Evolutionary conservation across 805 yeast species (phyloP), one percentile per base, ranked within the genome.

Genomic region (Metschnikowia similis): DNA sequence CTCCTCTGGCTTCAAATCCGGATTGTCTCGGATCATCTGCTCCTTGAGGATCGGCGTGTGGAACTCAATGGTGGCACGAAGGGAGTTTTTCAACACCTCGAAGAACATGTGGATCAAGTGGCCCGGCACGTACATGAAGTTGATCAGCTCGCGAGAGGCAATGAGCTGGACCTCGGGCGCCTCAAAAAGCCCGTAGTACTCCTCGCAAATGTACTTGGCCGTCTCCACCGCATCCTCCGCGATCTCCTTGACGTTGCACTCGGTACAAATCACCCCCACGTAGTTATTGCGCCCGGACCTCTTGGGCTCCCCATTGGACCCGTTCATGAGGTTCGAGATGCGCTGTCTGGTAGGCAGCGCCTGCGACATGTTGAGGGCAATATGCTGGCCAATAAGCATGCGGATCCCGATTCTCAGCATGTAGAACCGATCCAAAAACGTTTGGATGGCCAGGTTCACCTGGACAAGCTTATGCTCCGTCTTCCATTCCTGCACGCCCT

Each of bases 331-430:
- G n/a, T 61, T 59, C 11, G 64, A 59, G 39, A 73, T 61, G 37
- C 73, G 62, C 49, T 67, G 70, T 51, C 69, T 67, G 2, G 76
- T 66, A 21, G 74, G 72, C 45, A 69, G 68, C 16, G 69, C 69
- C 58, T 85, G 86, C 43, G 85, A 83, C 74, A 80, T 79, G 69
- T 83, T 84, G 46, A 89, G 76, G 1, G 96, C 92, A 56, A 89
- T 85, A 60, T 89, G 96, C 70, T 89, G 97, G n/a, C 96, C 97
- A 61, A 89, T 87, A 37, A 89, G 77, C 95, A 90, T 90, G 56
- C 97, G 78, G 53, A 90, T 90, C 2, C 97, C 97, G 54, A 90
- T 90, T 51, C 96, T 77, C 47, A 89, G 84, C 90, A 89, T 84
- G 72, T 90, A 89, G 64, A 89, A 89, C 31, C 94, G 68, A 69